Conservation (phyloP, 2,329 filamentous ascomycete species). For the Xylariaceae sp. region DNA sequence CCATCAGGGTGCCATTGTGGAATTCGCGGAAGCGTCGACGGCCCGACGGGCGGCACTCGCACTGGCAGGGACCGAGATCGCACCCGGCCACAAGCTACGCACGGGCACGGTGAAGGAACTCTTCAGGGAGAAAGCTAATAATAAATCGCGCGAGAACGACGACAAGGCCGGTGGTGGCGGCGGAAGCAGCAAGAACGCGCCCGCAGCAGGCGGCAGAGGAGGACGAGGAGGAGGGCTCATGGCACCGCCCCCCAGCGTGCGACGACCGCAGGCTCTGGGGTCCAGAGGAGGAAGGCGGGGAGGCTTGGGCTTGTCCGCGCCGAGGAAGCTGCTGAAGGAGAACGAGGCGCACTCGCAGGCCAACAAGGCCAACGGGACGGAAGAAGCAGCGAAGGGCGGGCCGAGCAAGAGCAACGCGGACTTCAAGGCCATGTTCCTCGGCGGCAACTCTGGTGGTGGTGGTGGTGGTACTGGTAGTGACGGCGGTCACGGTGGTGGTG, state of each 20-base stretch:
- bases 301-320: constrained; percentile 34
- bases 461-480: no score
- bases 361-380: constrained; percentile 12
- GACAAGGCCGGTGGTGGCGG: constrained; percentile 7
- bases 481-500: no score
- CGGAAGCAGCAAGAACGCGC: constrained; percentile 21
- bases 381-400: constrained; percentile 14
- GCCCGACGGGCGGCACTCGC: constrained; percentile 65
- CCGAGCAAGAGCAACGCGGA: constrained; percentile 50
- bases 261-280: constrained; percentile 27
- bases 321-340: constrained; percentile 17
- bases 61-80: constrained; percentile 49
- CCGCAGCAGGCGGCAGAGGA: no score
- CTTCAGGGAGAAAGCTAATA: constrained; percentile 36
- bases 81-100: constrained; percentile 41
- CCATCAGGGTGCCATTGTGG: constrained; percentile 78
- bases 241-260: constrained; percentile 34
- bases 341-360: constrained; percentile 8
- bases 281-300: constrained; percentile 27
- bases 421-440: constrained; percentile 46
- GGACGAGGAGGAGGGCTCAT: no score
- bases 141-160: constrained; percentile 13
- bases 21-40: constrained; percentile 62
- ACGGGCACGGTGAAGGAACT: constrained; percentile 49
- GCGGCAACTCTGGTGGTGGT: no score